phyloP scores from a whole-genome alignment of 2,329 filamentous ascomycete species.

The Arthroderma sp. region DNA sequence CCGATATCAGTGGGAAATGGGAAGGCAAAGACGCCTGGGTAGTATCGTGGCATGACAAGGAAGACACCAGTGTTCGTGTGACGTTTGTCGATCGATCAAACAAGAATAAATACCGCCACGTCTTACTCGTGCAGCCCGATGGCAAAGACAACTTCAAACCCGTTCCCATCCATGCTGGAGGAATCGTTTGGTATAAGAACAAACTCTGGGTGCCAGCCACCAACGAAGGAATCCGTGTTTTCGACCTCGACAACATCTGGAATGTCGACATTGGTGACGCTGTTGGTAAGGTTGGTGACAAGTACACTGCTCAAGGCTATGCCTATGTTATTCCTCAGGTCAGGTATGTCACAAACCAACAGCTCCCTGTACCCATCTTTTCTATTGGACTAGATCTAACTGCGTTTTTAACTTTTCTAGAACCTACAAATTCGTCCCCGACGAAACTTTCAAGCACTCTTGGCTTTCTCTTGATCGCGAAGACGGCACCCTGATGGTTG shows the following conservation, averaged over 20 bases:
- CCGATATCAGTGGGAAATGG: slow-evolving; percentile 18
- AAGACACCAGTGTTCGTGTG: slow-evolving; percentile 18
- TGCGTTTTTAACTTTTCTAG: neutral
- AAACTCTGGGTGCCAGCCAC: slow-evolving; percentile 26
- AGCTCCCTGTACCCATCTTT: neutral
- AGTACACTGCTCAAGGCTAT: slow-evolving; percentile 22
- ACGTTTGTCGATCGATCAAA: slow-evolving; percentile 21
- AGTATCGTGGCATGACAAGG: slow-evolving; percentile 23
- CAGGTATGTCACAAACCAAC: slow-evolving; percentile 12
- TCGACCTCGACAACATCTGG: slow-evolving; percentile 27
- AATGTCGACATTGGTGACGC: slow-evolving; percentile 20
- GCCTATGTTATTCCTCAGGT: slow-evolving; percentile 25
- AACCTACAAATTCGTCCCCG: slow-evolving; percentile 2
- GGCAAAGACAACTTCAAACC: slow-evolving; percentile 21
- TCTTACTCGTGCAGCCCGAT: slow-evolving; percentile 23
- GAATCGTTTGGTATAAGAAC: slow-evolving; percentile 26
- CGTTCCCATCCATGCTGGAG: slow-evolving; percentile 24
- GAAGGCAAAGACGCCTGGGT: slow-evolving; percentile 23
- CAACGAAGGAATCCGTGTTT: slow-evolving; percentile 22
- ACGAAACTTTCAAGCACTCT: slow-evolving; percentile 22
- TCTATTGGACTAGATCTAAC: neutral
- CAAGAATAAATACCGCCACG: slow-evolving; percentile 20
- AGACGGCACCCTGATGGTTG: slow-evolving; percentile 19
- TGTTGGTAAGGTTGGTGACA: slow-evolving; percentile 19
- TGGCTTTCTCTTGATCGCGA: slow-evolving; percentile 25